These are phyloP conservation scores for Conticribra guillardii DNA, from an alignment of 108 stramenopile species.

Conservation along the genomic window DNA sequence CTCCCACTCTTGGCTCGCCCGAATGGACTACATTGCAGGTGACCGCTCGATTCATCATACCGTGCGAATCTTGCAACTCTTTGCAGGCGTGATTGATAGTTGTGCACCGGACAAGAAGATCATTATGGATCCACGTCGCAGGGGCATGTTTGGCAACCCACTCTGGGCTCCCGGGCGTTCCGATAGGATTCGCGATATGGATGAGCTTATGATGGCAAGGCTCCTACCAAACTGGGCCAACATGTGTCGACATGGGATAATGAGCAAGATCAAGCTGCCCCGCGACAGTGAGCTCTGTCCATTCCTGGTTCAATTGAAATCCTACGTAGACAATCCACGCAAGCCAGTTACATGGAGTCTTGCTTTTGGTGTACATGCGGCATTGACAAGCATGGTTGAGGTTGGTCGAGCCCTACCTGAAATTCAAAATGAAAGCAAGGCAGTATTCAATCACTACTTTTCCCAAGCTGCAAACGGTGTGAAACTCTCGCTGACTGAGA, in stretches of 20 bases:
- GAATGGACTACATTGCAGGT: conserved; percentile 41
- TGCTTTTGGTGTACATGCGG: conserved; percentile 55
- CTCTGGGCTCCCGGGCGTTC: conserved; percentile 26
- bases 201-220: conserved; percentile 57
- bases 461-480: conserved; percentile 2
- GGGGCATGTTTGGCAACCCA: conserved; percentile 44
- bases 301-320: conserved; percentile 24
- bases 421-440: conserved; percentile 21
- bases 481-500: conserved; percentile 5
- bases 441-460: conserved; percentile 25
- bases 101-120: background rate
- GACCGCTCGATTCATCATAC: conserved; percentile 54
- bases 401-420: conserved; percentile 9
- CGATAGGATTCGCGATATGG: conserved; percentile 49
- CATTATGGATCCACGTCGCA: background rate
- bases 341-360: conserved; percentile 51
- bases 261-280: conserved; percentile 32
- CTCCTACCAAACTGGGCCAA: conserved; percentile 38
- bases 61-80: conserved; percentile 45
- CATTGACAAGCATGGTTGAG: conserved; percentile 55
- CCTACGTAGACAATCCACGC: conserved; percentile 41
- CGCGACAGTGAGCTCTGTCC: conserved; percentile 30
- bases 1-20: conserved; percentile 51
- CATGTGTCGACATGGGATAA: conserved; percentile 44
- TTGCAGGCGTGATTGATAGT: conserved; percentile 27